A percentile compares a stretch with the other conserved stretches of the same genome.
Conservation (phyloP, 495 filamentous ascomycete genomes). For the Xylaria curta region DNA sequence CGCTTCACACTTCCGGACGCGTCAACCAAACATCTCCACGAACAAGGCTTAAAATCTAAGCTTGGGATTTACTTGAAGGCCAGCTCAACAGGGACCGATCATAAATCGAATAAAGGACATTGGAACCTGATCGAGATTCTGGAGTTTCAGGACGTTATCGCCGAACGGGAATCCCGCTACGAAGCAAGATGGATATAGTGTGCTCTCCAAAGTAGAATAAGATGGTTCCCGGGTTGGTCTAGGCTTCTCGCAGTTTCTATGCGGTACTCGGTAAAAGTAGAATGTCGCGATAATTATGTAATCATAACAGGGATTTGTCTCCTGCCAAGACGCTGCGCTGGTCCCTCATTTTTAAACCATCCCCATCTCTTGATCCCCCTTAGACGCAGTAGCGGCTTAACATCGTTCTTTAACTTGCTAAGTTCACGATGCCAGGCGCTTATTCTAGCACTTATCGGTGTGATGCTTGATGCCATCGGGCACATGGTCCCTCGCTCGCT, state of each 20-base stretch:
- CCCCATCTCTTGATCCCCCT: conserved; percentile 1
- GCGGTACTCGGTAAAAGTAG: neutral
- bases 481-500: neutral
- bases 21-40: neutral
- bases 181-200: too few relatives aligned
- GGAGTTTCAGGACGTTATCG: neutral
- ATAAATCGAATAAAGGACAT: neutral
- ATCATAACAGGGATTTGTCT: conserved; percentile 11
- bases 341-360: conserved; percentile 9
- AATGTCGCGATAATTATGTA: conserved; percentile 14
- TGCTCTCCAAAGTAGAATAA: neutral
- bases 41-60: conserved; percentile 10
- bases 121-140: conserved; percentile 14
- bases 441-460: neutral
- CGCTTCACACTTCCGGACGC: neutral
- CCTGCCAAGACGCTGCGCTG: conserved; percentile 20
- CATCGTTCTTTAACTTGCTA: neutral
- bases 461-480: neutral
- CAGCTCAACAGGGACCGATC: neutral
- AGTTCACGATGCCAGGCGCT: conserved; percentile 10
- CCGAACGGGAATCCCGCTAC: neutral
- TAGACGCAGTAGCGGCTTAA: neutral
- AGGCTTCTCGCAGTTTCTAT: neutral
- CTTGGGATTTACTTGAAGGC: neutral
- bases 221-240: neutral